Base-by-base conservation (phyloP, 306 rosid species). In the Castanopsis chinensis region DNA sequence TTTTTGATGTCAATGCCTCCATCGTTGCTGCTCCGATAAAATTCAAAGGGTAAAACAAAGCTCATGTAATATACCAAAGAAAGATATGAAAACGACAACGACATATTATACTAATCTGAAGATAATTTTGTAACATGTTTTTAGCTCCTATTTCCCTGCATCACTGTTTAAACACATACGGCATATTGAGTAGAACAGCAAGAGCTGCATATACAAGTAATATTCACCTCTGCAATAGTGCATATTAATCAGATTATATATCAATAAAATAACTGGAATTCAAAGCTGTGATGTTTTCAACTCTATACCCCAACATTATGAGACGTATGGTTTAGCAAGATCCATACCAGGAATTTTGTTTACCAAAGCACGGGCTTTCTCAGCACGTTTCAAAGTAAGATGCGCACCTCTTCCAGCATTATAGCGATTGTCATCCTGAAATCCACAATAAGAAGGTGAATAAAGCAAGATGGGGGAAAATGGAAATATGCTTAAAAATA, bases 391-490 rank as follows among this genome's bases (percentile, higher is more conserved):
- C 79, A 91, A 74, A 69, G 83, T 74, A 76, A 93, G 93, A 83
- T 93, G 94, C 1, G 88, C 76, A 53, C 97, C 97, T 80, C 92
- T 87, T 81, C 94, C 94, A 76, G 94, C 90, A 84, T 83, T 91
- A 53, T 87, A 93, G 57, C 97, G 90, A 77, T 87, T 93, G 45
- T 91, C 92, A 75, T 93, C 97, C 97, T 93, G 85, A 57, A 72
- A 69, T 33, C 25, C 70, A 74, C 17, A 70, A 51, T 21, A 55
- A 5, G 8, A 4, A 69, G 23, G 74, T 81, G 37, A 17, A 57
- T 30, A 5, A 76, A 61, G 56, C 60, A 73, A 72, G 69, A 74
- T 7, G 49, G 72, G 74, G 52, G 4, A 37, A 53, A 65, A 53
- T 19, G 61, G 58, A 58, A 21, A 19, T 61, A 49, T 7, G 49